Evolutionary conservation across 805 yeast species (phyloP).

Genomic region (Debaryomyces maramus): DNA sequence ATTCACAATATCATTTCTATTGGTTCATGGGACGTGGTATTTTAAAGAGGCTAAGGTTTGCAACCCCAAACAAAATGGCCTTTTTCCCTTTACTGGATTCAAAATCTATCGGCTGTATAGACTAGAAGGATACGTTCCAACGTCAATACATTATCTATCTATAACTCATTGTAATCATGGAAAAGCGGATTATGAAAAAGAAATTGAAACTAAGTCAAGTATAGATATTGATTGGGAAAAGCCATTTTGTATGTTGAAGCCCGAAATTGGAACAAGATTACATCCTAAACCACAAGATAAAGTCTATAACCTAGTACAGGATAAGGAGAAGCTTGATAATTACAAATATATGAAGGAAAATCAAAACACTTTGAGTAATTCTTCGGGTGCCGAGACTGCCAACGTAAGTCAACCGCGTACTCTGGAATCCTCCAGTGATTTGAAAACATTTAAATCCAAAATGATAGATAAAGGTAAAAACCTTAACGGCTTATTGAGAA

Average conservation of each 20-base stretch:
- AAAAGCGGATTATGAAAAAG: conserved; percentile 41
- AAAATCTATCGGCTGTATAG: conserved; percentile 51
- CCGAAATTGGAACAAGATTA: conserved; percentile 18
- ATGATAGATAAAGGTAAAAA: conserved; percentile 4
- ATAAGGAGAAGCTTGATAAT: too few species aligned
- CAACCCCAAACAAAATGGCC: conserved; percentile 25
- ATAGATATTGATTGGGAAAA: conserved; percentile 50
- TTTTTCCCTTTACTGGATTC: conserved; percentile 54
- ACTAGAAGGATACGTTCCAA: conserved; percentile 35
- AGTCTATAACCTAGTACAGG: conserved; percentile 4
- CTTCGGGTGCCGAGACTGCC: not conserved
- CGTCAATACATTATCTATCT: conserved; percentile 44
- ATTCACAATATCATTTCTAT: too few species aligned
- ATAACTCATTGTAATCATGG: conserved; percentile 57
- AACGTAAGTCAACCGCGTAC: not conserved
- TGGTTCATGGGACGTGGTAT: too few species aligned
- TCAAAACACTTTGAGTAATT: not conserved
- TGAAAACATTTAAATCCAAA: not conserved
- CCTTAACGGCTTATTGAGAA: conserved; percentile 1
- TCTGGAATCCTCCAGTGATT: not conserved
- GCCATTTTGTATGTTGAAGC: conserved; percentile 47
- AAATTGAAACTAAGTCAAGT: conserved; percentile 24
- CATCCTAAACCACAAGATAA: conserved; percentile 11
- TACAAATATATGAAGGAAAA: not conserved
- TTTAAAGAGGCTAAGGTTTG: conserved; percentile 32